phyloP scores from a whole-genome alignment of 805 yeast genomes.

The Lachancea cidri region DNA sequence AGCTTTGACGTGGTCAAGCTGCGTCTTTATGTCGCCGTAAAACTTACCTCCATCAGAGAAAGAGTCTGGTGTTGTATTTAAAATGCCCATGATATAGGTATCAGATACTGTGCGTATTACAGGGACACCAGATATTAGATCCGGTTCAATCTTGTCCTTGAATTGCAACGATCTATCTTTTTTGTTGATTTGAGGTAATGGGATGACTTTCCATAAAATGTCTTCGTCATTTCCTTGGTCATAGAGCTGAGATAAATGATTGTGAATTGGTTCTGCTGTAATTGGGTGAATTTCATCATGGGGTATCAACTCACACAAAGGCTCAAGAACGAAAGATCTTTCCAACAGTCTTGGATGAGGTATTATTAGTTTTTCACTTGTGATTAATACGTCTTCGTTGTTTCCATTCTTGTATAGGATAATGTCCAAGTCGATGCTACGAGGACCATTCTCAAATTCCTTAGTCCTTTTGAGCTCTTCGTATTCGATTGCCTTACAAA shows the following conservation, averaged over 20 bases:
- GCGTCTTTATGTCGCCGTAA: constrained; percentile 31
- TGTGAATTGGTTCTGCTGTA: constrained; percentile 72
- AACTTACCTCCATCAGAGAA: constrained; percentile 81
- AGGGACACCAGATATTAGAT: constrained; percentile 38
- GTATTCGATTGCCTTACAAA: constrained; percentile 75
- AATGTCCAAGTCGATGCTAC: constrained; percentile 87
- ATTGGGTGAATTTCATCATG: constrained; percentile 73
- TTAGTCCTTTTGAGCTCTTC: constrained; percentile 65
- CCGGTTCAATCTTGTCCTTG: constrained; percentile 37
- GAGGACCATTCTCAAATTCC: constrained; percentile 82
- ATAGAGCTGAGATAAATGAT: constrained; percentile 58
- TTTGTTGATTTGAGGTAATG: constrained; percentile 30
- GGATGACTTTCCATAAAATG: constrained; percentile 46
- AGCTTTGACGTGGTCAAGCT: constrained; percentile 41
- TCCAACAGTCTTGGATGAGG: constrained; percentile 91
- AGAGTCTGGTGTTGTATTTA: constrained; percentile 91
- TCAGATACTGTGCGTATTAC: constrained; percentile 24
- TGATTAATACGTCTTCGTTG: constrained; percentile 39
- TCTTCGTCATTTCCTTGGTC: constrained; percentile 44
- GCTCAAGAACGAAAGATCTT: constrained; percentile 84
- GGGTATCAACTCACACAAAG: constrained; percentile 74
- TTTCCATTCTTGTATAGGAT: constrained; percentile 47
- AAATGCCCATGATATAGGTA: constrained; percentile 78
- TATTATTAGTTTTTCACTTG: constrained; percentile 54
- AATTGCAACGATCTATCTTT: constrained; percentile 26